Evolutionary conservation across 179 eudicot species (phyloP).

Genomic region (Drosera spatulata): DNA sequence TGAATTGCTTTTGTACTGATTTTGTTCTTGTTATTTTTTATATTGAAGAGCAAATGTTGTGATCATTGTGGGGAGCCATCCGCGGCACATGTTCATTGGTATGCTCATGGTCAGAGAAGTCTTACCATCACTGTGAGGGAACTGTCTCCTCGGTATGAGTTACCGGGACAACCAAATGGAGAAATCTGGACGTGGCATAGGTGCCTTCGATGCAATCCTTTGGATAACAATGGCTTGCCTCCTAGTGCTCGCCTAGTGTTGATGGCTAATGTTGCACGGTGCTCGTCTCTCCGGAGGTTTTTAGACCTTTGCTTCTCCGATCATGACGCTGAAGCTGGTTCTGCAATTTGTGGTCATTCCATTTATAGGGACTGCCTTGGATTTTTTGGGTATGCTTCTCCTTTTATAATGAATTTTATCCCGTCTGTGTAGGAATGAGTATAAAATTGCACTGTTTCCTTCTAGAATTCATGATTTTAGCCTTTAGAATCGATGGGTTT

Average conservation of each 20-base stretch:
- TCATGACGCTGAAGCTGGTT: constrained; percentile 37
- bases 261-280: constrained; percentile 57
- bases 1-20: too few species aligned
- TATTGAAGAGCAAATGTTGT: constrained; percentile 29
- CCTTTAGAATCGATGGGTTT: too few species aligned
- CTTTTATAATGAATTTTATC: not conserved
- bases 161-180: constrained; percentile 31
- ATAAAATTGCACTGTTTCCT: too few species aligned
- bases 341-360: constrained; percentile 49
- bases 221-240: constrained; percentile 26
- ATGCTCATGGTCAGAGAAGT: constrained; percentile 44
- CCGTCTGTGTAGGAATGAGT: too few species aligned
- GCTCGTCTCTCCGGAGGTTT: constrained; percentile 41
- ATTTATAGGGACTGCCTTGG: constrained; percentile 45
- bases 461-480: too few species aligned
- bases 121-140: constrained; percentile 42
- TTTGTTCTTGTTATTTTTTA: not conserved
- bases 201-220: constrained; percentile 36
- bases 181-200: constrained; percentile 59
- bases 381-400: constrained; percentile 39
- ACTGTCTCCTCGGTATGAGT: constrained; percentile 18
- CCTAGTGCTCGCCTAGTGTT: constrained; percentile 35
- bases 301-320: constrained; percentile 47
- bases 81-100: constrained; percentile 42
- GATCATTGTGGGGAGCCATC: constrained; percentile 35